Percentiles rank a stretch among this genome's conserved stretches.
phyloP scores from a whole-genome alignment of 2,329 filamentous ascomycete species.

The Macrophomina tecta region DNA sequence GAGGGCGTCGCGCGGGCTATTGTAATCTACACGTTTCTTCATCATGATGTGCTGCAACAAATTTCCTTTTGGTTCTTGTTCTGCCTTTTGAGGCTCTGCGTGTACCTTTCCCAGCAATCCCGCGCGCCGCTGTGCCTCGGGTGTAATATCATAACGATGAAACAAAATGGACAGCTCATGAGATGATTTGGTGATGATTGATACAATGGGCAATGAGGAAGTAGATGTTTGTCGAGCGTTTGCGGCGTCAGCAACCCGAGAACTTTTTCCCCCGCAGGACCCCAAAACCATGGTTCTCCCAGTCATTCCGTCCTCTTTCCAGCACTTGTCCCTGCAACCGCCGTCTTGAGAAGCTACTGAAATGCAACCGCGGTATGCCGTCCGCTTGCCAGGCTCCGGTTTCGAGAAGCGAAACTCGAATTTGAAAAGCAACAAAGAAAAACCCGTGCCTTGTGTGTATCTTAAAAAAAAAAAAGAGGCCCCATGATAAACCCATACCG shows the following conservation, averaged over 20 bases:
- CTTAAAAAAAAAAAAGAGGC: constrained; percentile 12
- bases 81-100: neutral
- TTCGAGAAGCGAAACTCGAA: neutral
- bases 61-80: neutral
- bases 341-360: constrained; percentile 11
- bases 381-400: neutral
- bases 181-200: neutral
- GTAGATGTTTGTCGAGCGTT: neutral
- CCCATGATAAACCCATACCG: neutral
- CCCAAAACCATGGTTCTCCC: neutral
- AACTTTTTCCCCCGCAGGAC: neutral
- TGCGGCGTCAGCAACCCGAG: neutral
- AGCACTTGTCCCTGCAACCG: constrained; percentile 8
- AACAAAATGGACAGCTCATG: neutral
- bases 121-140: neutral
- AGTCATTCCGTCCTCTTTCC: neutral
- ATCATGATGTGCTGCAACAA: neutral
- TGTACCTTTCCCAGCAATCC: neutral
- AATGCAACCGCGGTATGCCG: neutral
- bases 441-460: constrained; percentile 28
- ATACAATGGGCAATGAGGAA: neutral
- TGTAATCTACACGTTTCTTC: neutral
- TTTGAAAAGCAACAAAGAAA: constrained; percentile 1
- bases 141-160: neutral
- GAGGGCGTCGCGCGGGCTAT: neutral